Evolutionary conservation across 495 filamentous ascomycete species (phyloP).

Genomic region (Xylaria palmicola): DNA sequence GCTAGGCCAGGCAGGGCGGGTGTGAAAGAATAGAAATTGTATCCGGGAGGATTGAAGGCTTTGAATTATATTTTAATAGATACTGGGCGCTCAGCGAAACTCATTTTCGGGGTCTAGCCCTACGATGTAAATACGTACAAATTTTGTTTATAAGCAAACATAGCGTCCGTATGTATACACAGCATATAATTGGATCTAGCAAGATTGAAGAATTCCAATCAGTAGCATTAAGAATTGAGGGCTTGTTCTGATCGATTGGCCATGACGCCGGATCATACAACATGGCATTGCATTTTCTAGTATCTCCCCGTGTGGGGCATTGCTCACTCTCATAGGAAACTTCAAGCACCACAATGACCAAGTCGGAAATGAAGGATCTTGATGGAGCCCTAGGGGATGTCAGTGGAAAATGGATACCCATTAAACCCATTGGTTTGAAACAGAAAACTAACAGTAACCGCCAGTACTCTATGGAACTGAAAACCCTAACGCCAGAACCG

Average conservation of each 20-base stretch:
- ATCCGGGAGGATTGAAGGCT: too few relatives aligned
- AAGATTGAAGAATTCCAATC: too few relatives aligned
- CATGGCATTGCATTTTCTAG: not conserved
- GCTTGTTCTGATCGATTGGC: not conserved
- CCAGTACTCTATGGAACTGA: not conserved
- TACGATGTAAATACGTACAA: too few relatives aligned
- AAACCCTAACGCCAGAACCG: constrained; percentile 9
- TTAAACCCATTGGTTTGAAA: not conserved
- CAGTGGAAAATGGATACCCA: not conserved
- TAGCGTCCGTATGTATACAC: too few relatives aligned
- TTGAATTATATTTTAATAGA: too few relatives aligned
- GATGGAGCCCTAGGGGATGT: not conserved
- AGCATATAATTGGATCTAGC: not conserved
- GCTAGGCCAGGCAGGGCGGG: too few relatives aligned
- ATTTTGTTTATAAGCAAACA: too few relatives aligned
- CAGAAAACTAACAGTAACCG: not conserved
- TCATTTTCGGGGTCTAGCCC: too few relatives aligned
- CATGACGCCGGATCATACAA: not conserved
- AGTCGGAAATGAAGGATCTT: not conserved
- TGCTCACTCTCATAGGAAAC: not conserved
- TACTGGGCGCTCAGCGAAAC: too few relatives aligned
- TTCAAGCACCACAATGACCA: not conserved
- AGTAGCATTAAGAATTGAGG: not conserved
- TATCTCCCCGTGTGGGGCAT: not conserved
- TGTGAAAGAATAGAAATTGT: too few relatives aligned